These are phyloP conservation scores for Hygrophila difformis DNA, from an alignment of 257 asterid genomes.

Conservation along the genomic window DNA sequence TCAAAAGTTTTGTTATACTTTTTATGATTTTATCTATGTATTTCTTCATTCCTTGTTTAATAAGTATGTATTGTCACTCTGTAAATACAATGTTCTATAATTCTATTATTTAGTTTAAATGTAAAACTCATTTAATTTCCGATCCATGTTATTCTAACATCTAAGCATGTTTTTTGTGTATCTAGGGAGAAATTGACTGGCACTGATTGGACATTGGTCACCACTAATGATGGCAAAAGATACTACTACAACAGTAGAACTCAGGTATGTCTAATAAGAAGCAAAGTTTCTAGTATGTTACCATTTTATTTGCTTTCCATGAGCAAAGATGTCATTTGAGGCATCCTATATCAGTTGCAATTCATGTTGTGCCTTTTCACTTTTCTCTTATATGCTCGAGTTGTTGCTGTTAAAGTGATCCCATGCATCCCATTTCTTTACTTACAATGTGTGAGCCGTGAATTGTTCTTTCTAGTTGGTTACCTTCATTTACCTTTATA, in stretches of 20 bases:
- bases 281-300: conserved; percentile 1
- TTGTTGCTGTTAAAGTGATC: conserved; percentile 5
- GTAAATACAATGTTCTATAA: not conserved
- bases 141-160: conserved; percentile 12
- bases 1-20: too few relatives aligned
- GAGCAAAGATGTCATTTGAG: not conserved
- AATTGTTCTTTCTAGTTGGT: not conserved
- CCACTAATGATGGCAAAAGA: conserved; percentile 79
- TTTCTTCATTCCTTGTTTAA: not conserved
- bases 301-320: conserved; percentile 6
- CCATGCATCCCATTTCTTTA: not conserved
- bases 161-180: conserved; percentile 15
- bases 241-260: conserved; percentile 74
- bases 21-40: too few relatives aligned
- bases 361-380: conserved; percentile 4
- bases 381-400: conserved; percentile 3
- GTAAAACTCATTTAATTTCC: too few relatives aligned
- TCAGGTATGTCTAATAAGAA: conserved; percentile 39
- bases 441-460: not conserved
- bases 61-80: not conserved
- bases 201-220: conserved; percentile 83
- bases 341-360: not conserved
- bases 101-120: conserved; percentile 8
- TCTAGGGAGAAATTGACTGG: conserved; percentile 81
- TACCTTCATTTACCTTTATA: not conserved